Evolutionary conservation across 305 asterid genomes (phyloP).

Genomic region (Salvia sclarea): DNA sequence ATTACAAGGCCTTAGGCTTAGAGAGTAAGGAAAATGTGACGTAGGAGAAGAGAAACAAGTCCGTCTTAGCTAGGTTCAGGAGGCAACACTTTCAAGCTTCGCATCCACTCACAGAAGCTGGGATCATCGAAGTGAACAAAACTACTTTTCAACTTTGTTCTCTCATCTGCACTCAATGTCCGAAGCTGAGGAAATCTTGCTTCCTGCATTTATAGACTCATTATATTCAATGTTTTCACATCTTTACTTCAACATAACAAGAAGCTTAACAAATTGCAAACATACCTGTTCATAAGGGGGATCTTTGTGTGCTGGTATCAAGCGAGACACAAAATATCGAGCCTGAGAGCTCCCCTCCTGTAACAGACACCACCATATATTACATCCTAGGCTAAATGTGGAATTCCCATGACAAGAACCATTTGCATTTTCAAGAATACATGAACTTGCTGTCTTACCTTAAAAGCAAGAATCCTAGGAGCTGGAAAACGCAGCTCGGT

Average conservation of each 20-base stretch:
- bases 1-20: too few relatives aligned
- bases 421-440: not conserved
- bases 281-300: constrained; percentile 93
- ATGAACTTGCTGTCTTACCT: constrained; percentile 44
- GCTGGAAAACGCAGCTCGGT: constrained; percentile 95
- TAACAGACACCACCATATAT: constrained; percentile 30
- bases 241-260: not conserved
- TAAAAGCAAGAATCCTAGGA: constrained; percentile 95
- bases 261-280: not conserved
- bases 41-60: not conserved
- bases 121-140: constrained; percentile 91
- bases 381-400: not conserved
- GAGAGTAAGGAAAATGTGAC: not conserved
- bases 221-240: not conserved
- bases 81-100: constrained; percentile 74
- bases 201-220: constrained; percentile 54
- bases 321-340: constrained; percentile 84
- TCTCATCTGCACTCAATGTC: constrained; percentile 70
- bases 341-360: constrained; percentile 99
- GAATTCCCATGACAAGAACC: not conserved
- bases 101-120: constrained; percentile 97
- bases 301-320: constrained; percentile 94
- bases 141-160: constrained; percentile 80
- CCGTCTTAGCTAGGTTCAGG: constrained; percentile 48
- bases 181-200: constrained; percentile 95